Evolutionary conservation across 371 early-diverging fungal genomes (phyloP), one percentile per base, ranked within the genome.

Genomic region (Mucor piriformis): DNA sequence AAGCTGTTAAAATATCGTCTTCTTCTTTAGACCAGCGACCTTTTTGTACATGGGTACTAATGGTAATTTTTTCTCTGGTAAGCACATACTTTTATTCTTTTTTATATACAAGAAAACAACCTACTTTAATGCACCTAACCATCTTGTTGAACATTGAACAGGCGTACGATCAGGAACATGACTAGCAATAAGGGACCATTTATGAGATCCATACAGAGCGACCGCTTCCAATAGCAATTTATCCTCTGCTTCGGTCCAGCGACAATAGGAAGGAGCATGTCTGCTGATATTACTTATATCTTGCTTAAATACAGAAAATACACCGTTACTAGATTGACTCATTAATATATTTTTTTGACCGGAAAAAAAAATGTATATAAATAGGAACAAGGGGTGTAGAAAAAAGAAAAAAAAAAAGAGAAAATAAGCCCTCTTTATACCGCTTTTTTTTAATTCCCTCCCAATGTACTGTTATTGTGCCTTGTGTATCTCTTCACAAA

Each of bases 1-100:
- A 73, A n/a, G 18, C 25, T 3, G 64, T 53, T n/a, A 87, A 64
- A 12, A 66, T 65, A 16, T 37, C 46, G 57, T 87, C 88, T 59
- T 85, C 86, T 7, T 65, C 63, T 0, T 53, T 44, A 15, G 78
- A 61, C 88, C 88, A 87, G 44, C 82, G 76, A 18, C 88, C 88
- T 25, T 78, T 76, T 32, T 66, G 76, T 25, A 79, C 79, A 38
- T 74, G 61, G 25, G 77, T 70, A 69, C 70, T 70, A 54, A 43
- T 13, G 12, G 12, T 24, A 24, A 15, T 37, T 37, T n/a, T n/a
- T n/a, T n/a, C n/a, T n/a, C n/a, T n/a, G n/a, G n/a, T n/a, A n/a
- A n/a, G n/a, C n/a, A n/a, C n/a, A n/a, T n/a, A n/a, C n/a, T n/a
- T n/a, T n/a, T n/a, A n/a, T n/a, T n/a, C n/a, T n/a, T n/a, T n/a